These are phyloP conservation scores for Babesia divergens DNA, from an alignment of 169 alveolate genomes.

Conservation along the genomic window DNA sequence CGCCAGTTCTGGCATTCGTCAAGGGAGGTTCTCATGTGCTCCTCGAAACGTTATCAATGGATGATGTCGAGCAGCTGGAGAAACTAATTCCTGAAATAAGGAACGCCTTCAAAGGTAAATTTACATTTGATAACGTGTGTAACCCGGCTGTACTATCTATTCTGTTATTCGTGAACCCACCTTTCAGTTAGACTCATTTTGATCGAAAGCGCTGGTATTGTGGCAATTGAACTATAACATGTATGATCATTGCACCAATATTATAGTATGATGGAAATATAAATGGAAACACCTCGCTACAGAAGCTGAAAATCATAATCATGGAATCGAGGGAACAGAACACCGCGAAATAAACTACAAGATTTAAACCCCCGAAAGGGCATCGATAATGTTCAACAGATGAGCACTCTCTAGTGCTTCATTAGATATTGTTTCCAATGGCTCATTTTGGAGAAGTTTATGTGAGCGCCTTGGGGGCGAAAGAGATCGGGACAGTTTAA, in stretches of 20 bases:
- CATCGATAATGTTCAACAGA: neutral
- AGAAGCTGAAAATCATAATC: slow-evolving; percentile 7
- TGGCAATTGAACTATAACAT: too few relatives aligned
- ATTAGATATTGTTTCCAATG: neutral
- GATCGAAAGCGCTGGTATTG: too few relatives aligned
- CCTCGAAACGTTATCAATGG: slow-evolving; percentile 62
- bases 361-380: neutral
- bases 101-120: slow-evolving; percentile 53
- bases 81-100: slow-evolving; percentile 51
- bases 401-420: slow-evolving; percentile 7
- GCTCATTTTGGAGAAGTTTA: neutral
- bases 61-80: slow-evolving; percentile 55
- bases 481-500: too few relatives aligned
- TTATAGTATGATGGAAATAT: too few relatives aligned
- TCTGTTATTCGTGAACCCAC: too few relatives aligned
- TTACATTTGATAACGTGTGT: neutral
- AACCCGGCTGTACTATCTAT: too few relatives aligned
- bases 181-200: too few relatives aligned
- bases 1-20: slow-evolving; percentile 55
- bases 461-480: too few relatives aligned
- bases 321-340: neutral
- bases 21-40: slow-evolving; percentile 65
- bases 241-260: too few relatives aligned
- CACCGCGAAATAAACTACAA: slow-evolving; percentile 1
- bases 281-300: too few relatives aligned